Conservation (phyloP, 352 stramenopile genomes). For the Albugo candida region DNA sequence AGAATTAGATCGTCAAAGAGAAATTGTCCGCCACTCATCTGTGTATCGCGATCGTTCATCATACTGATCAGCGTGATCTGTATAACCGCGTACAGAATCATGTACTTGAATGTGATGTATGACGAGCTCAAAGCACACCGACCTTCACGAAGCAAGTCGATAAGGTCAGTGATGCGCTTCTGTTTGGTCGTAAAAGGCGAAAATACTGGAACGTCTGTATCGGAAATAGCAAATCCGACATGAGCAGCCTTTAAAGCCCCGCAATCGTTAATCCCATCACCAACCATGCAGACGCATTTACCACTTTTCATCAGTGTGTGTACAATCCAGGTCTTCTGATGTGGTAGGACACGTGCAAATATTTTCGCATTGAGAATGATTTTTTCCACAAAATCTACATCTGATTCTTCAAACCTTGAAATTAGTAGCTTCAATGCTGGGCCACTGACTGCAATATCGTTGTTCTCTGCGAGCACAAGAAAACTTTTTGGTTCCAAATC, state of each 20-base stretch:
- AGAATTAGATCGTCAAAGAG: constrained; percentile 59
- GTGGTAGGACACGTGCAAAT: constrained; percentile 45
- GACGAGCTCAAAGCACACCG: constrained; percentile 77
- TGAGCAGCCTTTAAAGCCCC: constrained; percentile 82
- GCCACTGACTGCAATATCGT: constrained; percentile 47
- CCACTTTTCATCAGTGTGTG: constrained; percentile 35
- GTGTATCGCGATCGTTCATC: constrained; percentile 36
- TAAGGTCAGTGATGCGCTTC: constrained; percentile 64
- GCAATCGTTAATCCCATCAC: constrained; percentile 75
- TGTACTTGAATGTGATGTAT: constrained; percentile 81
- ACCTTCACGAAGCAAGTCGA: constrained; percentile 74
- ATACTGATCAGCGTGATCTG: constrained; percentile 49
- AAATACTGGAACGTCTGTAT: constrained; percentile 79
- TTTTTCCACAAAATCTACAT: constrained; percentile 31
- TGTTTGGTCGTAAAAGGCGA: constrained; percentile 79
- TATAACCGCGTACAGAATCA: constrained; percentile 84
- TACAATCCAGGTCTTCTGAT: constrained; percentile 69
- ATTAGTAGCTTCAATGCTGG: constrained; percentile 22
- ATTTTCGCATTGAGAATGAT: constrained; percentile 38
- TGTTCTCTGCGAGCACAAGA: constrained; percentile 25
- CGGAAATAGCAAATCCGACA: constrained; percentile 74
- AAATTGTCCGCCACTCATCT: constrained; percentile 65
- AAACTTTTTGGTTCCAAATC: constrained; percentile 24
- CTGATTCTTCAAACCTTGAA: constrained; percentile 7
- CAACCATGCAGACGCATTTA: constrained; percentile 43